Percentiles rank a stretch among this genome's conserved stretches.
phyloP scores from a whole-genome alignment of 2,329 filamentous ascomycete genomes.

The Neopestalotiopsis clavispora region DNA sequence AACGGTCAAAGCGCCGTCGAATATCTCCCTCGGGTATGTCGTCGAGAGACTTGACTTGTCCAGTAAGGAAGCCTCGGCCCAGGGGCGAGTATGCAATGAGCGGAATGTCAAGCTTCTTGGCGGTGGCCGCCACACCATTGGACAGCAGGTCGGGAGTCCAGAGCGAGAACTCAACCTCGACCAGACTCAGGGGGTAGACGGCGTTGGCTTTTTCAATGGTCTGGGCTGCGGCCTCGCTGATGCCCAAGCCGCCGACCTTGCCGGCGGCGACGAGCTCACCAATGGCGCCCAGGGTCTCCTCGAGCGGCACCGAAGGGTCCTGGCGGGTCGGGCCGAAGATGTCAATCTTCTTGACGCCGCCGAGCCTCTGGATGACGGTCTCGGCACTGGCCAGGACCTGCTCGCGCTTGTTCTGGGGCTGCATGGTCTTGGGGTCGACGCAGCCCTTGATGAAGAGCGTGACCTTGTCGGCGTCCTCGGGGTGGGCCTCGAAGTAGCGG shows the following conservation, averaged over 20 bases:
- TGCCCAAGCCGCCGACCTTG: constrained; percentile 35
- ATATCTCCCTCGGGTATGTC: constrained; percentile 56
- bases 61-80: constrained; percentile 62
- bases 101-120: constrained; percentile 55
- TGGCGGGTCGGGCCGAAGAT: constrained; percentile 54
- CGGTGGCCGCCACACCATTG: constrained; percentile 41
- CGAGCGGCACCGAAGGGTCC: constrained; percentile 43
- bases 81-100: constrained; percentile 65
- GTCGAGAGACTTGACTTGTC: constrained; percentile 47
- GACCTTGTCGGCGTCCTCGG: constrained; percentile 53
- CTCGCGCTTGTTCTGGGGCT: constrained; percentile 43
- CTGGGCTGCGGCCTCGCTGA: constrained; percentile 46
- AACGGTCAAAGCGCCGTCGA: constrained; percentile 51
- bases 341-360: constrained; percentile 51
- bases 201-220: constrained; percentile 45
- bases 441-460: constrained; percentile 57
- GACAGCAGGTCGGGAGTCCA: constrained; percentile 47
- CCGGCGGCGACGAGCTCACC: constrained; percentile 36
- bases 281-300: constrained; percentile 34
- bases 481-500: constrained; percentile 56
- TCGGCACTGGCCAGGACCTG: constrained; percentile 49
- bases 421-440: constrained; percentile 35
- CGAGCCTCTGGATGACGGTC: constrained; percentile 47
- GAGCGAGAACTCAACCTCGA: constrained; percentile 51
- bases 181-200: constrained; percentile 44